Base-by-base conservation (phyloP, 345 rosid species). In the Tarenaya hassleriana region DNA sequence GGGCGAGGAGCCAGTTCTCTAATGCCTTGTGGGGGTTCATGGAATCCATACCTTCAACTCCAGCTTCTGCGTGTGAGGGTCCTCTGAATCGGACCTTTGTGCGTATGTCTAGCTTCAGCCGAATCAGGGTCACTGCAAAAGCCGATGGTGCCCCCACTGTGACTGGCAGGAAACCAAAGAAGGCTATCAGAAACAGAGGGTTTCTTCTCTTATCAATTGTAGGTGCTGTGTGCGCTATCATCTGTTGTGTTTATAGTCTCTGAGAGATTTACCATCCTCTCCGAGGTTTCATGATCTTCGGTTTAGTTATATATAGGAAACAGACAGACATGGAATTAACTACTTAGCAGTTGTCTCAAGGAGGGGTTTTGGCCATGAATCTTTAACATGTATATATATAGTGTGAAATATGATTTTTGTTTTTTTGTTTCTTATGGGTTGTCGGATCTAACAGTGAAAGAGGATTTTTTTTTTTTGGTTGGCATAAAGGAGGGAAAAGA, bases 51-150 rank as follows among this genome's bases (percentile, higher is more conserved):
- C 98, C 96, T 11, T 72, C 91, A 7, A 70, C 76, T 45, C 98
- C 96, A 1, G 98, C 98, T 15, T 80, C 86, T 15, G 98, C 98
- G 1, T 50, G 95, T 0, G 98, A 91, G 69, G 76, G 8, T 47
- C 82, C 89, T 10, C 66, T 86, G 52, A 84, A 24, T 5, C 78
- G 71, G n/a, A 87, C 98, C 41, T 63, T 86, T 6, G 76, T 73
- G 71, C 79, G 96, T 34, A 79, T 91, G 85, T 84, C 95, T 37
- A 91, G 98, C 73, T 82, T 84, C 50, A 75, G 94, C 54, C 77
- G 78, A 67, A 21, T 78, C 34, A 77, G 76, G 69, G 27, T 76
- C 61, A 70, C 52, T 48, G 65, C 58, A 21, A 76, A 58, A 52
- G 74, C 45, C 1, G 67, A 52, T 52, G 65, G 37, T 47, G 64